Evolutionary conservation across 1,284 basidiomycete species (phyloP), one percentile per base, ranked within the genome.

Genomic region (Leccinum angustisporum): DNA sequence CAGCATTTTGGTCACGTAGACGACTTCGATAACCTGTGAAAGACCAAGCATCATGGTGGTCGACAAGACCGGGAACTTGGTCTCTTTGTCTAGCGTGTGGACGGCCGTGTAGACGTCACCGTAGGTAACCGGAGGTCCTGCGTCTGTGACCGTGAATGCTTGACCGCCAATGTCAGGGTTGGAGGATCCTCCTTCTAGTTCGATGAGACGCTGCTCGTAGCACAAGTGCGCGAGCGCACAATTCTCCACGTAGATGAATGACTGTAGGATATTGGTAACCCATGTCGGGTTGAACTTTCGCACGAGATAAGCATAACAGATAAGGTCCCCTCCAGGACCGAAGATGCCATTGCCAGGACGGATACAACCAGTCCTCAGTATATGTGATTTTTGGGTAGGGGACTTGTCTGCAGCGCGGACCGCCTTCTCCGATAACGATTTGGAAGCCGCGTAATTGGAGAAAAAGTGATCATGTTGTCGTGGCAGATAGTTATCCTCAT

Each of bases 301-400:
- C 2, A 81, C 76, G 34, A 91, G 80, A 68, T 86, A 87, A 14
- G 83, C 81, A 11, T 83, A 86, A 59, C 82, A 83, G 11, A 89
- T 70, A 67, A 87, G 80, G 70, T 91, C 90, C 3, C 90, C 90
- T 27, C 88, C 83, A 2, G 88, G 85, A 1, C 89, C 90, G 70
- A 83, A 91, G 1, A 90, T 75, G 0, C 87, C 89, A 65, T 91
- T 91, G 0, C 89, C 88, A 3, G 90, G 90, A 14, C 90, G 83
- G 46, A 92, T 77, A 64, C 83, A 86, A 0, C 90, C 90, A 7
- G 88, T 91, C 54, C 85, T 79, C 36, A 92, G 69, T 9, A 77
- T 69, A 30, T 72, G 62, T 9, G 61, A 70, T 5, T 36, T 60
- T 13, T 69, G 77, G 1, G 81, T 77, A 1, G 71, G 63, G 6